Evolutionary conservation across 2,329 filamentous ascomycete species (phyloP).

Genomic region (Phyllosticta paracitricarpa): DNA sequence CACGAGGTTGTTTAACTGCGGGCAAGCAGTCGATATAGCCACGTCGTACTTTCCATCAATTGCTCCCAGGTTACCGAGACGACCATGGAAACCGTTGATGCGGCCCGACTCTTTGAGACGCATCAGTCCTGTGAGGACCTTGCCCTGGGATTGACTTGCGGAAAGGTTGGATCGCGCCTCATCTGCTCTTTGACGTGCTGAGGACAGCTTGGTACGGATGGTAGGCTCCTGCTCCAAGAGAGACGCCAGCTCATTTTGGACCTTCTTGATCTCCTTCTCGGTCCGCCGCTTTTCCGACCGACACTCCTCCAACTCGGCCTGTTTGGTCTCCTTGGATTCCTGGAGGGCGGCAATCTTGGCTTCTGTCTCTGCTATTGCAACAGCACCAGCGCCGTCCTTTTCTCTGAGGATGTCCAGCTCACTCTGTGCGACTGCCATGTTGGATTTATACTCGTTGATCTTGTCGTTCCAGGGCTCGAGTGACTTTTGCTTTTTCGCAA

Average conservation of each 20-base stretch:
- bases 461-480: conserved; percentile 95
- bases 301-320: conserved; percentile 64
- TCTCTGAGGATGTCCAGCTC: conserved; percentile 87
- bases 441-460: conserved; percentile 91
- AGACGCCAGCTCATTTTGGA: conserved; percentile 62
- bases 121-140: conserved; percentile 85
- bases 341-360: conserved; percentile 67
- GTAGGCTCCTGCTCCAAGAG: conserved; percentile 70
- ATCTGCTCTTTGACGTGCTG: conserved; percentile 86
- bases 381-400: conserved; percentile 76
- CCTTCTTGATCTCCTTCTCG: conserved; percentile 62
- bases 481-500: conserved; percentile 82
- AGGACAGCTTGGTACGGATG: conserved; percentile 74
- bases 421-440: conserved; percentile 88
- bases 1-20: conserved; percentile 87
- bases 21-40: conserved; percentile 95
- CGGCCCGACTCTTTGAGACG: conserved; percentile 90
- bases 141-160: conserved; percentile 83
- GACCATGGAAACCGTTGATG: conserved; percentile 93
- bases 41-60: conserved; percentile 94
- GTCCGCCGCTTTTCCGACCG: conserved; percentile 62
- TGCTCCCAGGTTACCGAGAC: conserved; percentile 84
- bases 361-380: conserved; percentile 74
- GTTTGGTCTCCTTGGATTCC: conserved; percentile 60
- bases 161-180: conserved; percentile 87